These are phyloP conservation scores for Hypholoma sublateritium DNA, from an alignment of 768 basidiomycete genomes.

Conservation along the genomic window DNA sequence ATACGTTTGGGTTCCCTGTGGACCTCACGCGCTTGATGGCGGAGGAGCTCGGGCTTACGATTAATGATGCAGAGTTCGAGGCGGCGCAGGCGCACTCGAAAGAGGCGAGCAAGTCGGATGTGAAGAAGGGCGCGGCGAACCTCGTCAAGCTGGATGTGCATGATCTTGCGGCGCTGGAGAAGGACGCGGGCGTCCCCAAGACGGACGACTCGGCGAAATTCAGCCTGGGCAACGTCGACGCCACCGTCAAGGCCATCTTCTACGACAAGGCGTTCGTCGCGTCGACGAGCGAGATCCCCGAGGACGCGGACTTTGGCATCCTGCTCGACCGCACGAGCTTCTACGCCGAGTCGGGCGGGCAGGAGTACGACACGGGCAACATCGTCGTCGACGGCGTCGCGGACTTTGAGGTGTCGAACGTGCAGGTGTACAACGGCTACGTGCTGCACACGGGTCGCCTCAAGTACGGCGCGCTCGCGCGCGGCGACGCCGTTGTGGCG, in stretches of 20 bases:
- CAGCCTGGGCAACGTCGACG: conserved; percentile 71
- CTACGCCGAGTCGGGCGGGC: conserved; percentile 97
- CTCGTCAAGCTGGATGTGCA: conserved; percentile 93
- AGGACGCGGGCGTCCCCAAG: conserved; percentile 74
- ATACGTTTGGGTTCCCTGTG: conserved; percentile 97
- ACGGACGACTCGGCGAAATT: conserved; percentile 94
- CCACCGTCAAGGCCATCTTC: conserved; percentile 83
- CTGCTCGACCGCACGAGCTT: conserved; percentile 92
- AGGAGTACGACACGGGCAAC: conserved; percentile 95
- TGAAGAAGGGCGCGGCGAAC: conserved; percentile 68
- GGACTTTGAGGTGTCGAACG: conserved; percentile 92
- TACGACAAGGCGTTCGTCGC: conserved; percentile 71
- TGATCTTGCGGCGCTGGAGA: conserved; percentile 85
- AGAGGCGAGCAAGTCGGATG: conserved; percentile 85
- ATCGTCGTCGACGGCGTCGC: conserved; percentile 89
- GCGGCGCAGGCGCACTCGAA: conserved; percentile 85
- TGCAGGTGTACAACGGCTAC: conserved; percentile 94
- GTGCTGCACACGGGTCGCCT: conserved; percentile 90
- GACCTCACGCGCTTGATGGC: conserved; percentile 98
- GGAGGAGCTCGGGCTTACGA: conserved; percentile 79
- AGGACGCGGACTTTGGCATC: conserved; percentile 75
- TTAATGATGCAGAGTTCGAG: conserved; percentile 90
- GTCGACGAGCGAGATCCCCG: conserved; percentile 66
- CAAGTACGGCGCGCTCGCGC: conserved; percentile 80
- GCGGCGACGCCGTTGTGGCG: conserved; percentile 82